Conservation (phyloP, 345 rosid genomes). For the Populus simonii region DNA sequence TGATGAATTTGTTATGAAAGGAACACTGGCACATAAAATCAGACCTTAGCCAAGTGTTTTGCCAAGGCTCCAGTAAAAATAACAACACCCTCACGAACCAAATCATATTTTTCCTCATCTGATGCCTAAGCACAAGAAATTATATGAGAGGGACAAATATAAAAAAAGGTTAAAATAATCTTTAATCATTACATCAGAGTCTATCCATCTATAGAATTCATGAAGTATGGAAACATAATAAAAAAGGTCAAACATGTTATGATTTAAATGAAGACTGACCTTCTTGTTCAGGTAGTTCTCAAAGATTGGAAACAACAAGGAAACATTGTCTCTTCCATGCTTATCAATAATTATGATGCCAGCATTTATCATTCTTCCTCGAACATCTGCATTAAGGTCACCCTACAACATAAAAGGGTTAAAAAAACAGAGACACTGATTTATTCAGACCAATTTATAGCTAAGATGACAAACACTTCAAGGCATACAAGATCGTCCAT, state of each 20-base stretch:
- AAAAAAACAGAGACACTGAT: background rate
- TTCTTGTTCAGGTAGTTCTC: slow-evolving; percentile 91
- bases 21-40: slow-evolving; percentile 7
- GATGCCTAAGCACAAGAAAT: slow-evolving; percentile 52
- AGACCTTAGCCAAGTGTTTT: slow-evolving; percentile 80
- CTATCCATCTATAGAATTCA: background rate
- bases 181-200: background rate
- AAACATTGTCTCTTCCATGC: slow-evolving; percentile 87
- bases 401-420: slow-evolving; percentile 53
- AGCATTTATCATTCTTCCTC: slow-evolving; percentile 97
- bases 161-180: background rate
- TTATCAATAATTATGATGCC: slow-evolving; percentile 89
- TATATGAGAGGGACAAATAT: background rate
- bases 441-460: background rate
- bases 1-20: slow-evolving; percentile 7
- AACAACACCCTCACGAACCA: slow-evolving; percentile 98
- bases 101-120: slow-evolving; percentile 87
- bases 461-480: background rate
- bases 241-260: slow-evolving; percentile 2
- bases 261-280: slow-evolving; percentile 41
- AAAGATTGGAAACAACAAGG: slow-evolving; percentile 88
- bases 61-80: slow-evolving; percentile 96
- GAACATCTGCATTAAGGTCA: slow-evolving; percentile 94
- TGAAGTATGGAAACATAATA: background rate
- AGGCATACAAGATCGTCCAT: background rate